Evolutionary conservation across 371 early-diverging fungal species (phyloP), one percentile per base, ranked within the genome.

Genomic region (Mucor saturninus): DNA sequence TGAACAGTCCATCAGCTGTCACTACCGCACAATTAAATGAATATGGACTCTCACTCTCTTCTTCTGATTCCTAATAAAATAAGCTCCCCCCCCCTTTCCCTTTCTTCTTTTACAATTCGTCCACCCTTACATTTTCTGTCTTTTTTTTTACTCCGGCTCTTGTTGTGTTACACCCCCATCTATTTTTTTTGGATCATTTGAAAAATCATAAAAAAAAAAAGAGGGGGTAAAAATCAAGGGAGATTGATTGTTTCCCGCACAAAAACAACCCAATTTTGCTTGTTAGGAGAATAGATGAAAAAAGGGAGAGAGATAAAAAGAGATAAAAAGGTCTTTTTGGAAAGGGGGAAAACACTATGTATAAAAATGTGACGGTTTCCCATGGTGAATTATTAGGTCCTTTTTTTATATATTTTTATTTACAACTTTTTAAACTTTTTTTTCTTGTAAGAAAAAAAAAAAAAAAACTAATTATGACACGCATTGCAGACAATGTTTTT

Each of bases 1-100:
- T 93, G n/a, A 83, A 83, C 14, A 88, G 91, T 59, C 96, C 96
- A 2, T 84, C 90, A 0, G 64, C 61, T 35, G 83, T 93, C 0
- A 79, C 86, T 2, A 68, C 76, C 6, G 82, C 72, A 45, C 90
- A 89, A 65, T 69, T 95, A 42, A 72, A 73, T 4, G 91, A 92
- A 58, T 93, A 94, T 69, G 82, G 86, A 9, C 67, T 91, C 28
- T 64, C 73, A 54, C 50, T 80, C 43, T 51, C 65, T 21, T 21
- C 21, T 21, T 21, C 21, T 21, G 21, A 21, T 21, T 21, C 21
- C 21, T 21, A 21, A 21, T 21, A 21, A 21, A 21, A 21, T 0
- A 21, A 21, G 21, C 40, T 4, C 8, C 40, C 40, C 40, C 0
- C 8, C 40, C 40, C 40, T 40, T 40, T 14, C 7, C 14, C 8